Evolutionary conservation across 371 early-diverging fungal species (phyloP).

Genomic region (Apophysomyces variabilis): DNA sequence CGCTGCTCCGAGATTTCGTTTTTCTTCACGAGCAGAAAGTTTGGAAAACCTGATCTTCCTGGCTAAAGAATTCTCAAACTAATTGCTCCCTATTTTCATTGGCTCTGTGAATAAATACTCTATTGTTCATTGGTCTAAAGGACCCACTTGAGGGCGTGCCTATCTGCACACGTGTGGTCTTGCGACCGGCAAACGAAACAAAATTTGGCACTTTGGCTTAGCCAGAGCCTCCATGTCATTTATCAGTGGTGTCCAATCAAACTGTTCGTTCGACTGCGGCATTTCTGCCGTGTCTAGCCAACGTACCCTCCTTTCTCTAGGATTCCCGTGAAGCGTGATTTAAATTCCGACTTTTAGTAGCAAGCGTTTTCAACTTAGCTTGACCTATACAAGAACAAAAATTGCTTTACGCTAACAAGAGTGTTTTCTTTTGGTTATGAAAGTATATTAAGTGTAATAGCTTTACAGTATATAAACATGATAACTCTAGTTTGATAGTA

Average conservation of each 20-base stretch:
- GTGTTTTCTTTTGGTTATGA: too few species aligned
- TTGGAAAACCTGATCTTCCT: constrained; percentile 4
- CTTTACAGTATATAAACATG: too few species aligned
- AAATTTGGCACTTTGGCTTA: background rate
- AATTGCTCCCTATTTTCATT: background rate
- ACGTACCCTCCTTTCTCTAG: too few species aligned
- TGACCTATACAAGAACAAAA: too few species aligned
- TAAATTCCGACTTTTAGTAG: too few species aligned
- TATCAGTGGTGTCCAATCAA: too few species aligned
- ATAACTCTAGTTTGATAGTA: background rate
- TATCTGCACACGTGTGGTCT: background rate
- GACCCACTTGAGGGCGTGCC: background rate
- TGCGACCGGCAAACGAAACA: background rate
- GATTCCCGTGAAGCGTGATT: too few species aligned
- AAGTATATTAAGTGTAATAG: too few species aligned
- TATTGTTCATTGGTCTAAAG: background rate
- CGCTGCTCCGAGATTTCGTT: constrained; percentile 6
- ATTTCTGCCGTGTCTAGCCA: background rate
- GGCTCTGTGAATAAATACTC: background rate
- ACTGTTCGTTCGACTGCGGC: background rate
- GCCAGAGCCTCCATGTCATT: too few species aligned
- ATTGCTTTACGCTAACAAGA: too few species aligned
- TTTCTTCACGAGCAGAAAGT: background rate
- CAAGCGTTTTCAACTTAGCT: too few species aligned
- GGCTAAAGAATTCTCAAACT: background rate